These are phyloP conservation scores for Mycosarcoma mackinlayi DNA, from an alignment of 1,284 basidiomycete genomes.

Conservation along the genomic window DNA sequence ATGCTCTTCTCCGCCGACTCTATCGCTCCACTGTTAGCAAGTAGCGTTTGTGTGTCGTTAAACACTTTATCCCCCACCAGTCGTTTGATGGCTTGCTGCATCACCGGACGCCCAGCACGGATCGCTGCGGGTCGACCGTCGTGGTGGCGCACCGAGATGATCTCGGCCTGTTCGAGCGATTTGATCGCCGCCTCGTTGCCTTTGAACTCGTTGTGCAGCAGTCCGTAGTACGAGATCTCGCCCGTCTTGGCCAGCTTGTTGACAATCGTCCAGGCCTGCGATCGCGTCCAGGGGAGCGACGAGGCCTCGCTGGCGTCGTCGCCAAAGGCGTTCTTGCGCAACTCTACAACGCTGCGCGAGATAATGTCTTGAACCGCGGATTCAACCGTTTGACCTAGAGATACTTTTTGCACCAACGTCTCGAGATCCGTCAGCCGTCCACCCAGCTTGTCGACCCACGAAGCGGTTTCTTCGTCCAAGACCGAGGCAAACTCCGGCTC, in stretches of 20 bases:
- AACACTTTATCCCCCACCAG: slow-evolving; percentile 84
- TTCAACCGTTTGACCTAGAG: slow-evolving; percentile 54
- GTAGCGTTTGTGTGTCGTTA: slow-evolving; percentile 82
- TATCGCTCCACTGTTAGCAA: slow-evolving; percentile 71
- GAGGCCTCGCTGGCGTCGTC: slow-evolving; percentile 88
- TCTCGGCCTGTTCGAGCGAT: slow-evolving; percentile 87
- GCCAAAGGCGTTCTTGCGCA: slow-evolving; percentile 91
- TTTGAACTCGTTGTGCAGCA: slow-evolving; percentile 88
- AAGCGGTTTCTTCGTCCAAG: slow-evolving; percentile 50
- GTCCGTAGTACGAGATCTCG: slow-evolving; percentile 85
- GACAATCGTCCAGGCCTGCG: slow-evolving; percentile 88
- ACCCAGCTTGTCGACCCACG: slow-evolving; percentile 62
- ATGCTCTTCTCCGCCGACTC: slow-evolving; percentile 77
- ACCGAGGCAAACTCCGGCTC: slow-evolving; percentile 18
- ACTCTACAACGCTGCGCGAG: slow-evolving; percentile 79
- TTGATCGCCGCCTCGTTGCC: slow-evolving; percentile 84
- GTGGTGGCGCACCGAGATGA: slow-evolving; percentile 81
- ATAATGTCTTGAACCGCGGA: slow-evolving; percentile 70
- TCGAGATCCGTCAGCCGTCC: slow-evolving; percentile 64
- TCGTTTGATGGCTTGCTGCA: slow-evolving; percentile 83
- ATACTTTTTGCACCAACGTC: slow-evolving; percentile 59
- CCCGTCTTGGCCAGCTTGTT: slow-evolving; percentile 77
- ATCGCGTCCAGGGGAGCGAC: slow-evolving; percentile 81
- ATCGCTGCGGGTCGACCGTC: slow-evolving; percentile 88
- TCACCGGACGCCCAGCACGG: slow-evolving; percentile 88